Conservation (phyloP, 179 eudicot genomes). For the Amaranthus tricolor region DNA sequence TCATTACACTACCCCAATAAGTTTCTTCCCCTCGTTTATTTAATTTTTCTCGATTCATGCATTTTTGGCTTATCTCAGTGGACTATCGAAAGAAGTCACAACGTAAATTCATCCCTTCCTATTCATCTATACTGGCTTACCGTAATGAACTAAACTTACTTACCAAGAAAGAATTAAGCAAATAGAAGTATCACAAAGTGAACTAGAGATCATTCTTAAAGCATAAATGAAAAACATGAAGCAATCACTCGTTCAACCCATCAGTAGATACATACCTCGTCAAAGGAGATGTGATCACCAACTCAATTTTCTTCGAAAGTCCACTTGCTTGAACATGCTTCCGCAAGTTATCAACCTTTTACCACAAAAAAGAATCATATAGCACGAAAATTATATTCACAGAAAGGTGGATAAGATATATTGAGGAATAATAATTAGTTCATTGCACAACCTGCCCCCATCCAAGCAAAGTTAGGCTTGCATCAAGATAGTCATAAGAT, state of each 20-base stretch:
- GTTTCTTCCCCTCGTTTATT: not conserved
- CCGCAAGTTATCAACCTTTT: slow-evolving; percentile 76
- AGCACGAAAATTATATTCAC: not conserved
- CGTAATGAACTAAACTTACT: not conserved
- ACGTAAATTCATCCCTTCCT: not conserved
- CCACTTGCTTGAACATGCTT: slow-evolving; percentile 72
- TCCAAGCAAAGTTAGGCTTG: slow-evolving; percentile 78
- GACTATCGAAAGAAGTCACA: not conserved
- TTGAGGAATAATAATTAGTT: not conserved
- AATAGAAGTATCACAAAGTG: not conserved
- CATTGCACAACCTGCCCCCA: slow-evolving; percentile 72
- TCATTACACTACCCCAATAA: not conserved
- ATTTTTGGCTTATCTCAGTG: not conserved
- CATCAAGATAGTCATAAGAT: slow-evolving; percentile 76
- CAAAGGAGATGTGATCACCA: slow-evolving; percentile 77
- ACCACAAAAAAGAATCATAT: not conserved
- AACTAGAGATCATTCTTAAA: not conserved
- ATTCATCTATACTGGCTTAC: not conserved
- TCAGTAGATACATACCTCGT: slow-evolving; percentile 48
- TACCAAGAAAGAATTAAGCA: not conserved
- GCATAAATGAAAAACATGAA: not conserved
- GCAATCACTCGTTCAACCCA: too few relatives aligned
- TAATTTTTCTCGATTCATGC: not conserved
- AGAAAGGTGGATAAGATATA: not conserved
- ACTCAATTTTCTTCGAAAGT: slow-evolving; percentile 56